Evolutionary conservation across 1,139 yeast species (phyloP).

Genomic region (Kodamaea sp.): DNA sequence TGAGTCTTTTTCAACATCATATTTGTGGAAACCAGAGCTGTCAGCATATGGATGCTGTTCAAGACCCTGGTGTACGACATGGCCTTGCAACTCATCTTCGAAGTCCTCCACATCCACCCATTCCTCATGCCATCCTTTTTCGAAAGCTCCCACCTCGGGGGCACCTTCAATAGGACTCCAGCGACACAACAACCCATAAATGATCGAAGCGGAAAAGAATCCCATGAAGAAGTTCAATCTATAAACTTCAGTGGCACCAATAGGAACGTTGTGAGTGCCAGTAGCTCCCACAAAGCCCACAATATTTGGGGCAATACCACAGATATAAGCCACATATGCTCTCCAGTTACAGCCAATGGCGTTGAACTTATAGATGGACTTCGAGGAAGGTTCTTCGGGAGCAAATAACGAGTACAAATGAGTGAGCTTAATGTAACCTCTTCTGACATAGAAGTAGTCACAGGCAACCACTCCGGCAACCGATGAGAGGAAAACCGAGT

Average conservation of each 20-base stretch:
- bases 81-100: slow-evolving; percentile 47
- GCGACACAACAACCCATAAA: slow-evolving; percentile 51
- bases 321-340: slow-evolving; percentile 67
- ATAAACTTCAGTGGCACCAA: slow-evolving; percentile 75
- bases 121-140: slow-evolving; percentile 67
- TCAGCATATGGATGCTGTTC: slow-evolving; percentile 11
- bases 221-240: slow-evolving; percentile 77
- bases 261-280: slow-evolving; percentile 64
- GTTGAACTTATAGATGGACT: slow-evolving; percentile 59
- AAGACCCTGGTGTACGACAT: slow-evolving; percentile 27
- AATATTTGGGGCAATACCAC: slow-evolving; percentile 79
- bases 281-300: slow-evolving; percentile 88
- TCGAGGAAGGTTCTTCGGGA: slow-evolving; percentile 29
- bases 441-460: slow-evolving; percentile 75
- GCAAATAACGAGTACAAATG: slow-evolving; percentile 57
- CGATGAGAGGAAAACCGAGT: slow-evolving; percentile 81
- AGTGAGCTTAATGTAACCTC: slow-evolving; percentile 65
- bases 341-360: slow-evolving; percentile 77
- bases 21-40: slow-evolving; percentile 13
- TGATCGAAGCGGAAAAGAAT: slow-evolving; percentile 54
- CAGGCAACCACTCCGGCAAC: slow-evolving; percentile 82
- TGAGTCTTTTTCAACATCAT: slow-evolving; percentile 11
- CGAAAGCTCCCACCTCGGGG: slow-evolving; percentile 52
- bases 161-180: slow-evolving; percentile 62
- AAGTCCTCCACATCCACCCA: slow-evolving; percentile 63